Percentiles rank a stretch among this genome's conserved stretches.
Evolutionary conservation across 2,329 filamentous ascomycete genomes (phyloP).

Genomic region (Davidsoniella virescens): DNA sequence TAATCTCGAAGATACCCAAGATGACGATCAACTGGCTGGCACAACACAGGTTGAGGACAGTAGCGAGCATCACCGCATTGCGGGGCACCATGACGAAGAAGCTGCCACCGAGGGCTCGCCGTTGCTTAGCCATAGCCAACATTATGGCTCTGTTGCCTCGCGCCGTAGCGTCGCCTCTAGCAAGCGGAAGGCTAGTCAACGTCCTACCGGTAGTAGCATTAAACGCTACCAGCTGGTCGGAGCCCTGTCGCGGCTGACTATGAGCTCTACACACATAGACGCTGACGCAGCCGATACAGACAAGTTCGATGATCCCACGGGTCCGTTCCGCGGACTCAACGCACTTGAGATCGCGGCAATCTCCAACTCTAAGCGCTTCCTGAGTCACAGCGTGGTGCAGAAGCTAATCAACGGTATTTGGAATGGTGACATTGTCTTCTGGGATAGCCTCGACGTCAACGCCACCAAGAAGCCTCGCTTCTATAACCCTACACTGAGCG

Average conservation of each 20-base stretch:
- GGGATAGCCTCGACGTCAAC: slow-evolving; percentile 59
- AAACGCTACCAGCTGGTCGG: slow-evolving; percentile 34
- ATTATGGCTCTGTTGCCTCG: slow-evolving; percentile 14
- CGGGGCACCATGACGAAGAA: slow-evolving; percentile 23
- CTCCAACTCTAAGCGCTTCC: slow-evolving; percentile 67
- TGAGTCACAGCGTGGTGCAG: slow-evolving; percentile 66
- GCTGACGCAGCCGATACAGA: slow-evolving; percentile 24
- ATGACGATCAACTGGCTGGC: neutral
- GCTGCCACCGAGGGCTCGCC: slow-evolving; percentile 29
- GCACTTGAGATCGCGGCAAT: slow-evolving; percentile 76
- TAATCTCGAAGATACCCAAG: neutral
- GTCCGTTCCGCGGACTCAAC: slow-evolving; percentile 63
- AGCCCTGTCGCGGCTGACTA: slow-evolving; percentile 39
- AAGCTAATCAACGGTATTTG: slow-evolving; percentile 73
- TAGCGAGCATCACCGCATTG: slow-evolving; percentile 1
- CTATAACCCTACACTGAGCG: slow-evolving; percentile 51
- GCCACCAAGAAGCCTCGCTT: slow-evolving; percentile 60
- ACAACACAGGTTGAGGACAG: slow-evolving; percentile 1
- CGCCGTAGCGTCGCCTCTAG: slow-evolving; percentile 16
- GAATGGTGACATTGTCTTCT: slow-evolving; percentile 76
- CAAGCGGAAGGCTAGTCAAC: neutral
- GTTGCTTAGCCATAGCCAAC: slow-evolving; percentile 25
- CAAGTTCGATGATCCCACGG: slow-evolving; percentile 45
- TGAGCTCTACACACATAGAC: slow-evolving; percentile 25
- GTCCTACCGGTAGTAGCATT: slow-evolving; percentile 22